Percentiles rank a stretch among this genome's conserved stretches.
These are phyloP conservation scores for Diversispora epigaea DNA, from an alignment of 192 early-diverging fungal genomes.

Conservation along the genomic window DNA sequence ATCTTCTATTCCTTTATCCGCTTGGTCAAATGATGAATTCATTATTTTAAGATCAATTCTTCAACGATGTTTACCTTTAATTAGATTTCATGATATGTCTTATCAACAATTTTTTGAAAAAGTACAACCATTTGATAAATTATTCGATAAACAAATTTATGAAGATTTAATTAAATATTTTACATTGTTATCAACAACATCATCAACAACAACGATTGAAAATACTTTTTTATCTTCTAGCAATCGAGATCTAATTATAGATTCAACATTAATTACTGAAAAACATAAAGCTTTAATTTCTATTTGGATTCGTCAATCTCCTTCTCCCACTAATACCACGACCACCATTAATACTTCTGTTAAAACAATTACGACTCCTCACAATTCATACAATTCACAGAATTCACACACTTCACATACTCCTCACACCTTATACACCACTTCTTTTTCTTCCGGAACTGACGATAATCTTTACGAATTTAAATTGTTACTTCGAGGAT, in stretches of 20 bases:
- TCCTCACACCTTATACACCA: too few relatives aligned
- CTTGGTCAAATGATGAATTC: not conserved
- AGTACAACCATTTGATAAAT: not conserved
- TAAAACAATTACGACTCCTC: too few relatives aligned
- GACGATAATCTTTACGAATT: not conserved
- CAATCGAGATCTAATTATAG: too few relatives aligned
- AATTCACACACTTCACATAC: too few relatives aligned
- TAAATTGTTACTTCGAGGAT: constrained; percentile 11
- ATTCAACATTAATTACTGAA: not conserved
- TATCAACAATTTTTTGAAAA: not conserved
- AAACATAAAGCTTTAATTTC: constrained; percentile 6
- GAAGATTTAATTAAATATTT: not conserved
- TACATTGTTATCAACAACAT: not conserved
- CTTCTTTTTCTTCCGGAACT: not conserved
- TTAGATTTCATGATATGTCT: constrained; percentile 3
- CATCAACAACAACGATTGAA: too few relatives aligned
- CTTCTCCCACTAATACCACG: too few relatives aligned
- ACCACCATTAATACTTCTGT: too few relatives aligned
- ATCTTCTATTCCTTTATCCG: not conserved
- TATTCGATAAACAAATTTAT: not conserved
- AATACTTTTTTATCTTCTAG: too few relatives aligned
- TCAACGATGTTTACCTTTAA: not conserved
- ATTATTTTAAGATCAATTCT: not conserved
- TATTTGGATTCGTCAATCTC: not conserved
- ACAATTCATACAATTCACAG: too few relatives aligned